phyloP scores from a whole-genome alignment of 192 early-diverging fungal genomes.

The Geranomyces michiganensis region DNA sequence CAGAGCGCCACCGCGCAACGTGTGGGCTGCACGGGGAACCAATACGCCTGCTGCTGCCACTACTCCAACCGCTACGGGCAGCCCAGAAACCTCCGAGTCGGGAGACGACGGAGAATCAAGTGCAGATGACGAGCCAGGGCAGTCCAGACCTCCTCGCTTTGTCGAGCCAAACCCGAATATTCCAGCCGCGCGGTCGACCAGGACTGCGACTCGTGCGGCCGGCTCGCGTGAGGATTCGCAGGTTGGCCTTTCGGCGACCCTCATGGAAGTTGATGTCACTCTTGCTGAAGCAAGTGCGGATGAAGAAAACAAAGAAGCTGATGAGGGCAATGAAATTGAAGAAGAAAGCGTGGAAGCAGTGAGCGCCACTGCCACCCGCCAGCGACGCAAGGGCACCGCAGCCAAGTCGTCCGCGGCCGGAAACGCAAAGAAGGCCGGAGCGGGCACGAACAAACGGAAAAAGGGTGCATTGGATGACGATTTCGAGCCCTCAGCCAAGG shows the following conservation, averaged over 20 bases:
- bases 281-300: background rate
- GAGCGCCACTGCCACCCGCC: background rate
- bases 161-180: background rate
- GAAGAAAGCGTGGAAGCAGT: background rate
- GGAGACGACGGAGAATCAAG: background rate
- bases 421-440: background rate
- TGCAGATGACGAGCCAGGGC: background rate
- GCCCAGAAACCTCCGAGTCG: too few species aligned
- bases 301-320: background rate
- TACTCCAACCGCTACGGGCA: too few species aligned
- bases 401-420: conserved; percentile 1
- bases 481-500: background rate
- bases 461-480: background rate
- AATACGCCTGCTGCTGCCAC: too few species aligned
- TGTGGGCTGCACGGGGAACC: background rate
- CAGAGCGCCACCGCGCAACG: conserved; percentile 23
- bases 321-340: background rate
- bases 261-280: conserved; percentile 7
- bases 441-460: conserved; percentile 23
- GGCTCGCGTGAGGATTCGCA: background rate
- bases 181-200: background rate
- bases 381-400: background rate
- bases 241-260: conserved; percentile 10
- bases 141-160: too few species aligned
- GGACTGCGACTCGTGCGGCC: background rate